Base-by-base conservation (phyloP, 129 eudicot genomes). In the Chrysanthemum seticuspe region DNA sequence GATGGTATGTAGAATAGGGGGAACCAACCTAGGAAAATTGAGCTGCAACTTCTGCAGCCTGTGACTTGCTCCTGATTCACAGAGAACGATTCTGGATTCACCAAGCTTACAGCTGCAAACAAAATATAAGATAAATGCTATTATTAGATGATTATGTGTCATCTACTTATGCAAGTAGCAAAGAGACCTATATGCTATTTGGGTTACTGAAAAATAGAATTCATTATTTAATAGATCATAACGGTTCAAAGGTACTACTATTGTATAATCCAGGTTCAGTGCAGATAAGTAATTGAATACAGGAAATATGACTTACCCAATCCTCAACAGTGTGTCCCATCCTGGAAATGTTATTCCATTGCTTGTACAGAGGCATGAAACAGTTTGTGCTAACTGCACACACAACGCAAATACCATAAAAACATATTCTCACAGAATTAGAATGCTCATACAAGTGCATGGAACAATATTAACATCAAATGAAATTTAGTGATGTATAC, bases 1-100 rank as follows among this genome's bases (percentile, higher is more conserved):
- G 53, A 44, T 52, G 29, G 47, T 50, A 51, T 47, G 47, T 23
- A 62, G 29, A 27, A 25, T 23, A 49, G 45, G 40, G 63, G 51
- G 3, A 67, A 84, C 89, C 73, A 58, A 95, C 99, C 95, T 95
- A 10, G 99, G 97, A 81, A 91, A 91, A 77, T 95, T 95, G 79
- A 95, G 91, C 79, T 95, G 99, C 86, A 95, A 55, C 80, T 91
- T 95, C 81, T 95, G 99, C 82, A 91, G 60, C 78, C 89, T 91
- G 83, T 95, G 99, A 84, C 77, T 87, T 14, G 81, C 84, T 66
- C 94, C 97, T 54, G 97, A 65, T 84, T 95, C 99, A 75, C 97
- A 91, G 69, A 95, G 66, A 74, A 95, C 51, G 62, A 91, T 86
- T 77, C 95, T 85, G 63, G 91, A 87, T 79, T 95, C 96, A 29